Conservation (phyloP, 2,329 filamentous ascomycete species). For the Metarhizium humberi region DNA sequence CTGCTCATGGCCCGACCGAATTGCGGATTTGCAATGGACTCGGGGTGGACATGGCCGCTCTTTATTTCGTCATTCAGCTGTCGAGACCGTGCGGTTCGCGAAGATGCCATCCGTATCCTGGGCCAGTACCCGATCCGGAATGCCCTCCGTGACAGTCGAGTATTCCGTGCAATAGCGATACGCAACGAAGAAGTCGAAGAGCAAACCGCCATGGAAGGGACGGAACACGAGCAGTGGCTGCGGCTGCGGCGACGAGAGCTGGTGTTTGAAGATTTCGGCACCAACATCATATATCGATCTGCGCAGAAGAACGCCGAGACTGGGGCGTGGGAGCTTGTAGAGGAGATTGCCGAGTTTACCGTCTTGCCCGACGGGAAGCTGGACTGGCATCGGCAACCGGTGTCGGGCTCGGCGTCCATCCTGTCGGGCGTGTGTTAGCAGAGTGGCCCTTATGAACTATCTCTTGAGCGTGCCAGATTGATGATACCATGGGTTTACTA, state of each 20-base stretch:
- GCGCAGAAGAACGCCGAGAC: constrained; percentile 20
- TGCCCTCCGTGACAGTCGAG: constrained; percentile 31
- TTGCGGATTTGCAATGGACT: constrained; percentile 35
- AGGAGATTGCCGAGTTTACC: constrained; percentile 25
- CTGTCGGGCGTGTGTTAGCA: constrained; percentile 18
- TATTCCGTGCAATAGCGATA: constrained; percentile 28
- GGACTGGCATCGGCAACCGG: constrained; percentile 25
- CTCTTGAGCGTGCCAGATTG: background rate
- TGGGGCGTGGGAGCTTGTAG: constrained; percentile 26
- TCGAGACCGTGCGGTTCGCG: constrained; percentile 26
- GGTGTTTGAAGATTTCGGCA: constrained; percentile 28
- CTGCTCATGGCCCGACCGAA: constrained; percentile 25
- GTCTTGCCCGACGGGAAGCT: constrained; percentile 21
- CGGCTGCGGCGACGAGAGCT: constrained; percentile 27
- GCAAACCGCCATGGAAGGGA: constrained; percentile 21
- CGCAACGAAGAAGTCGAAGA: constrained; percentile 27
- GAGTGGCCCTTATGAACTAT: background rate
- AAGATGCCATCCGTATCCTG: constrained; percentile 31
- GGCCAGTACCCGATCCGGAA: constrained; percentile 31
- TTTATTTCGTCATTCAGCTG: constrained; percentile 32
- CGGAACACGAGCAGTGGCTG: constrained; percentile 27
- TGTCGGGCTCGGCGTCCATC: constrained; percentile 24
- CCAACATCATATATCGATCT: constrained; percentile 27
- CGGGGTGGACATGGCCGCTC: constrained; percentile 35
- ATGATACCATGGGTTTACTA: too few relatives aligned